Base-by-base conservation (phyloP, 2,329 filamentous ascomycete genomes). In the Fusarium zealandicum region DNA sequence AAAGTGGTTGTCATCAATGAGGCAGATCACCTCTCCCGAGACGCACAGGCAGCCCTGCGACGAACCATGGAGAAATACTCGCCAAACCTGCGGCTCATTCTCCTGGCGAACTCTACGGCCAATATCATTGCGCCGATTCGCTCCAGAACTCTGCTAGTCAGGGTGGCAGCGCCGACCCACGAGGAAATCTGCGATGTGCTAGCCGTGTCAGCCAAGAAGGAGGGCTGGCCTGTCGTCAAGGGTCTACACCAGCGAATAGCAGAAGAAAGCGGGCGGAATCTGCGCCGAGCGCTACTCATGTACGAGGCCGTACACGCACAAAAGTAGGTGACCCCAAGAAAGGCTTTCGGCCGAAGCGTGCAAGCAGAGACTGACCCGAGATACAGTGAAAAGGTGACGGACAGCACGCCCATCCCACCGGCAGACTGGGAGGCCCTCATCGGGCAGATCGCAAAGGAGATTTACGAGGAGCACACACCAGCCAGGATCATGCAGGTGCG, bases 1-100 rank as follows among this genome's bases (percentile, higher is more conserved):
- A 99, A 99, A 77, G 93, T 99, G 1, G 95, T 99, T 1, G 93
- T 99, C 30, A 98, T 99, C 81, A 99, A 99, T 69, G 95, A 99
- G 79, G 95, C 95, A 7, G 96, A 99, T 71, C 90, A 96, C 70
- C 82, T 99, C 61, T 95, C 89, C 4, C 82, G 95, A 60, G 95
- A 99, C 80, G 95, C 95, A 4, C 95, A 99, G 76, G 95, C 96
- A 0, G 96, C 96, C 27, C 78, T 99, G 70, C 86, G 95, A 73
- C 82, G 95, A 59, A 99, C 95, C 0, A 99, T 99, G 95, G 95
- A 99, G 78, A 99, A 99, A 76, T 99, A 99, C 80, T 96, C 90
- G 69, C 93, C 93, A 12, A 99, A 99, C 73, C 70, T 99, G 70
- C 84, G 95, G 17, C 76, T 99, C 65, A 98, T 99, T 41, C 78